Evolutionary conservation across 1,284 basidiomycete species (phyloP).

Genomic region (Ganoderma leucocontextum): DNA sequence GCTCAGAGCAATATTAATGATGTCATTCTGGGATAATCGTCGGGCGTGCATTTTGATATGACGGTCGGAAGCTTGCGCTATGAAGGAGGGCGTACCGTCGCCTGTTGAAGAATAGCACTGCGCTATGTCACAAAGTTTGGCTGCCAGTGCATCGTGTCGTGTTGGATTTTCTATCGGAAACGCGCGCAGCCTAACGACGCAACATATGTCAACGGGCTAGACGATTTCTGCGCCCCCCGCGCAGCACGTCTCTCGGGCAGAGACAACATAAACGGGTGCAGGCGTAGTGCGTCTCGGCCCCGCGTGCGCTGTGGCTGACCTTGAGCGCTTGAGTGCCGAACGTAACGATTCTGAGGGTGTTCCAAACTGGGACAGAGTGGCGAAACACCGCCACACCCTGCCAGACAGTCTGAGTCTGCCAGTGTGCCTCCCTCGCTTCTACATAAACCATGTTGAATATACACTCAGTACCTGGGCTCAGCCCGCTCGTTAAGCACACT

Average conservation of each 20-base stretch:
- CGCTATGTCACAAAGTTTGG: background rate
- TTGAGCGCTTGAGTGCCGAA: background rate
- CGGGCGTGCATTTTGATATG: background rate
- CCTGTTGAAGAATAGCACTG: background rate
- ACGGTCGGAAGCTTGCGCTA: background rate
- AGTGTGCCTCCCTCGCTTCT: background rate
- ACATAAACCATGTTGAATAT: background rate
- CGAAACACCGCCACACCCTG: background rate
- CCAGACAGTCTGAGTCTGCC: background rate
- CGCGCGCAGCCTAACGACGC: background rate
- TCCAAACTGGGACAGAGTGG: background rate
- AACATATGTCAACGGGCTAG: background rate
- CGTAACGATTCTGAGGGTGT: background rate
- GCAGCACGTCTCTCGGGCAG: background rate
- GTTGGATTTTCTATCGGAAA: background rate
- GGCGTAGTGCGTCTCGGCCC: background rate
- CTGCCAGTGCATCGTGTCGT: background rate
- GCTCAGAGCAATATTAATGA: background rate
- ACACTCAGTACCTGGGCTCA: background rate
- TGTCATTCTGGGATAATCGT: background rate
- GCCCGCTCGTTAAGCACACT: background rate
- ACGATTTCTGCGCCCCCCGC: background rate
- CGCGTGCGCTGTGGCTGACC: background rate
- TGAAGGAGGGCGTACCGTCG: background rate
- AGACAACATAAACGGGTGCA: background rate